Evolutionary conservation across 257 asterid species (phyloP).

Genomic region (Buddleja alternifolia): DNA sequence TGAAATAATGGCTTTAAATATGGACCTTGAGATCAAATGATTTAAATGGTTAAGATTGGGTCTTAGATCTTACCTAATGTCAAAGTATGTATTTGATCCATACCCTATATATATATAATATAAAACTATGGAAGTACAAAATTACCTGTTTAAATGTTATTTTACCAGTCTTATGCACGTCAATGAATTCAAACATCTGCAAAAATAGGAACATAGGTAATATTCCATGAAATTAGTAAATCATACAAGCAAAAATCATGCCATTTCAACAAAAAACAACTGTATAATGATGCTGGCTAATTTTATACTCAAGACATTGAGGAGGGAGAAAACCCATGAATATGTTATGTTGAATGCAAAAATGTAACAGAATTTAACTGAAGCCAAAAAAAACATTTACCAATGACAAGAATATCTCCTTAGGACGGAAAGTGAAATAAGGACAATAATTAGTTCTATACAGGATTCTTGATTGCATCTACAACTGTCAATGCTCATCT

Average conservation of each 20-base stretch:
- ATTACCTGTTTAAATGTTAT: constrained; percentile 85
- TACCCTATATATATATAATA: neutral
- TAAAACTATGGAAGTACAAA: constrained; percentile 4
- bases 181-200: constrained; percentile 84
- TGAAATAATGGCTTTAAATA: too few relatives aligned
- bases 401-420: neutral
- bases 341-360: constrained; percentile 9
- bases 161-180: constrained; percentile 74
- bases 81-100: too few relatives aligned
- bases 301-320: neutral
- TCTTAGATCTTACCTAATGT: too few relatives aligned
- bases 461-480: neutral
- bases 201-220: constrained; percentile 7
- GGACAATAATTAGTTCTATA: neutral
- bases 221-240: constrained; percentile 1
- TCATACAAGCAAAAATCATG: constrained; percentile 12
- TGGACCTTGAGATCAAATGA: too few relatives aligned
- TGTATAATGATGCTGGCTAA: constrained; percentile 17
- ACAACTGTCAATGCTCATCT: neutral
- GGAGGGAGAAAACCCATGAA: neutral
- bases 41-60: too few relatives aligned
- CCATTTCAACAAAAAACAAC: neutral
- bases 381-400: neutral
- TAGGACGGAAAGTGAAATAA: neutral
- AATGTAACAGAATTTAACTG: neutral